phyloP scores from a whole-genome alignment of 257 asterid genomes.

The Solanum rostratum region DNA sequence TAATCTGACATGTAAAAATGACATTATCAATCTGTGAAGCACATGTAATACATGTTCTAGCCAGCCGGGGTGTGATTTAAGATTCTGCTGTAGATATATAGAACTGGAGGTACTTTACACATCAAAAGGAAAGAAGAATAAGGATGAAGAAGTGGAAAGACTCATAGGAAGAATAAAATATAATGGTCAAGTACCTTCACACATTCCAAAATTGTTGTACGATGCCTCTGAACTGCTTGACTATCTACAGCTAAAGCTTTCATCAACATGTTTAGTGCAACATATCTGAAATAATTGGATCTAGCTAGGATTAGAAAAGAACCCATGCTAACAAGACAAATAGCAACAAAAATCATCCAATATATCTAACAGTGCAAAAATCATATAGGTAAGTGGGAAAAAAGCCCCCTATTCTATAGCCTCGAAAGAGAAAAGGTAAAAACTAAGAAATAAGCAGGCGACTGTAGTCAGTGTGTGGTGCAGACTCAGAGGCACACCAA shows the following conservation, averaged over 20 bases:
- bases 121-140: background rate
- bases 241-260: conserved; percentile 81
- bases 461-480: background rate
- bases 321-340: conserved; percentile 3
- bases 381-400: background rate
- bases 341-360: background rate
- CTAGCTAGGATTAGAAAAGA: conserved; percentile 11
- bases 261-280: conserved; percentile 97
- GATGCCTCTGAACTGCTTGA: conserved; percentile 99
- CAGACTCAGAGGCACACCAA: background rate
- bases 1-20: background rate
- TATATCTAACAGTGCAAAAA: background rate
- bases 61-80: background rate
- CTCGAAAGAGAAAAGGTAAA: background rate
- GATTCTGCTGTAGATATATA: background rate
- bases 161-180: background rate
- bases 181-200: conserved; percentile 58
- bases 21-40: background rate
- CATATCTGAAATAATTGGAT: conserved; percentile 58
- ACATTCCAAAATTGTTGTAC: conserved; percentile 92
- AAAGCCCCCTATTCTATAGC: background rate
- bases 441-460: background rate
- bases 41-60: background rate
- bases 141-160: background rate
- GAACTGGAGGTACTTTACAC: background rate